Evolutionary conservation across 2,329 filamentous ascomycete species (phyloP), one percentile per base, ranked within the genome.

Genomic region (Ascochyta lentis): DNA sequence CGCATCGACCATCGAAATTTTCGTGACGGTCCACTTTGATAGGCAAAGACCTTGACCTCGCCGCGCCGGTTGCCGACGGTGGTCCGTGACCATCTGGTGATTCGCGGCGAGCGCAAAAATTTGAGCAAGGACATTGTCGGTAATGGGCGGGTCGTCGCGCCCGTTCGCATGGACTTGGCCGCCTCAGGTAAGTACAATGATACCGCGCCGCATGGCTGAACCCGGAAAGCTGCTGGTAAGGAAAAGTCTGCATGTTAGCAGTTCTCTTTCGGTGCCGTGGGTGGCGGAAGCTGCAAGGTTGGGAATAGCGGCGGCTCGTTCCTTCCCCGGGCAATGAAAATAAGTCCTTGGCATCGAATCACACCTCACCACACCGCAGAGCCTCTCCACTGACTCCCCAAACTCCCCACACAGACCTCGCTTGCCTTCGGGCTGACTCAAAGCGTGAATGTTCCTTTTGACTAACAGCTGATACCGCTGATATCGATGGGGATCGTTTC

Each of bases 11-110:
- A 63, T 55, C 49, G 57, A 66, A 72, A 68, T 67, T 72, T 71
- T 72, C 68, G 67, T 66, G 50, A 46, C 63, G 64, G 70, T 67
- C 71, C 70, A 74, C 65, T 61, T 60, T 52, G 34, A 59, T 57
- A 61, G 59, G 59, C 52, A 62, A 56, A 54, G 49, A 37, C 33
- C 43, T 53, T 47, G 57, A 52, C 46, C 56, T 62, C 53, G 59
- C 54, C 49, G 61, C 54, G 59, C 56, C 47, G 44, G 63, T 57
- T 56, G 56, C 60, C 51, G 56, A 55, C 19, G 48, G 47, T 60
- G 61, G 49, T 59, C 59, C 63, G 60, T 64, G 57, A 61, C 37
- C 42, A 49, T 63, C 58, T 64, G 55, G 43, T 63, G 65, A 62
- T 56, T 56, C 19, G 54, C 53, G 49, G 54, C 58, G 54, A 54